Conservation (phyloP, 106 monocot species). For the Hemerocallis citrina region DNA sequence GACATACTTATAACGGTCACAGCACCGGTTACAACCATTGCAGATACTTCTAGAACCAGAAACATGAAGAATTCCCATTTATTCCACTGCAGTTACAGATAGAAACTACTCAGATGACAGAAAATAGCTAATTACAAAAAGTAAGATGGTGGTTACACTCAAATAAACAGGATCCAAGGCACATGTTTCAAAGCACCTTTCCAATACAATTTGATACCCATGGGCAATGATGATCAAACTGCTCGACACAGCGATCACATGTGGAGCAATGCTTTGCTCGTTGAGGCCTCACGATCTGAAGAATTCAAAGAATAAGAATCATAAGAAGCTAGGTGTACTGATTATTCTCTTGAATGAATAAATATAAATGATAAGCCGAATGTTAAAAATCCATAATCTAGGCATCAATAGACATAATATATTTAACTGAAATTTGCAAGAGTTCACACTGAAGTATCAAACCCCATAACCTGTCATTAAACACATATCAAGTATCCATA, state of each 20-base stretch:
- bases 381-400: no score
- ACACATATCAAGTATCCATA: no score
- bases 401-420: no score
- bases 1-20: slow-evolving; percentile 56
- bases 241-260: slow-evolving; percentile 93
- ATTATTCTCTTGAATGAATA: no score
- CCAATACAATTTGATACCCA: slow-evolving; percentile 98
- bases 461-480: no score
- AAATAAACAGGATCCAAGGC: not conserved
- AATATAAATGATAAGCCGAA: no score
- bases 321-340: no score
- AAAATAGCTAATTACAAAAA: not conserved
- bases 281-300: slow-evolving; percentile 82
- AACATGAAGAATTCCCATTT: slow-evolving; percentile 97
- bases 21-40: slow-evolving; percentile 73
- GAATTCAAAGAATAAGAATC: no score
- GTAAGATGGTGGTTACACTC: no score
- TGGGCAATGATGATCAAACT: slow-evolving; percentile 97
- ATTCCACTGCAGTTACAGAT: slow-evolving; percentile 56
- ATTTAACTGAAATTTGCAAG: no score
- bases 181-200: slow-evolving; percentile 40
- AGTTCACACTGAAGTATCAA: no score
- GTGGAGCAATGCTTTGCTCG: slow-evolving; percentile 90
- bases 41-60: slow-evolving; percentile 69
- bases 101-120: not conserved